Base-by-base conservation (phyloP, 2,329 filamentous ascomycete species). In the Fusarium buxicola region DNA sequence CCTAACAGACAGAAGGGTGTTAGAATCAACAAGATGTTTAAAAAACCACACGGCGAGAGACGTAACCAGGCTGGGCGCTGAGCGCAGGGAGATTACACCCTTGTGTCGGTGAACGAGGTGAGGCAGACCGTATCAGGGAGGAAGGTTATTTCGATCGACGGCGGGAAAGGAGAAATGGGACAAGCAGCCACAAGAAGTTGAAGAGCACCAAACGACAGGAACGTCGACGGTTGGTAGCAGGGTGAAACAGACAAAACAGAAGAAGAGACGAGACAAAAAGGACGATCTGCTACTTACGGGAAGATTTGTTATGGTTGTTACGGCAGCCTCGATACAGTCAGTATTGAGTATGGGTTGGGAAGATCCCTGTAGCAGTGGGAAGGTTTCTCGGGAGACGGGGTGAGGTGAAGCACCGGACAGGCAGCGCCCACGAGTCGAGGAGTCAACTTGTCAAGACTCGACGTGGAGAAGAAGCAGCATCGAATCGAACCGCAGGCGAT, bases 1-100 rank as follows among this genome's bases (percentile, higher is more conserved):
- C 73, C 80, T 82, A 63, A 43, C 35, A 54, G 39, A 43, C 35
- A 54, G 39, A 50, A 16, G 21, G 49, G 55, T 49, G 58, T 71
- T 69, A 70, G 70, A 65, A 58, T 45, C 25, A 55, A 46, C 24
- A 15, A 43, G 34, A 48, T 38, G 39, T 50, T 30, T 21, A 21
- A 25, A 24, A 44, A 28, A 35, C 31, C 21, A 49, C 44, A 28
- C 27, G 53, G 45, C 12, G 35, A 43, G 31, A 46, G 40, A 43
- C 32, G 47, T 44, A 38, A 46, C 27, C n/a, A 41, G 46, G 50
- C 46, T 51, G 50, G 28, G 27, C 47, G 43, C 50, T 40, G 38
- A 27, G 58, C 40, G 49, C 27, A 56, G 58, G 50, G 52, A 59
- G 48, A 45, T 16, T 63, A 55, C 52, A 43, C 58, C 60, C 60